Percentiles rank a stretch among this genome's conserved stretches.
Conservation (phyloP, 352 stramenopile genomes). For the Peronospora belbahrii region DNA sequence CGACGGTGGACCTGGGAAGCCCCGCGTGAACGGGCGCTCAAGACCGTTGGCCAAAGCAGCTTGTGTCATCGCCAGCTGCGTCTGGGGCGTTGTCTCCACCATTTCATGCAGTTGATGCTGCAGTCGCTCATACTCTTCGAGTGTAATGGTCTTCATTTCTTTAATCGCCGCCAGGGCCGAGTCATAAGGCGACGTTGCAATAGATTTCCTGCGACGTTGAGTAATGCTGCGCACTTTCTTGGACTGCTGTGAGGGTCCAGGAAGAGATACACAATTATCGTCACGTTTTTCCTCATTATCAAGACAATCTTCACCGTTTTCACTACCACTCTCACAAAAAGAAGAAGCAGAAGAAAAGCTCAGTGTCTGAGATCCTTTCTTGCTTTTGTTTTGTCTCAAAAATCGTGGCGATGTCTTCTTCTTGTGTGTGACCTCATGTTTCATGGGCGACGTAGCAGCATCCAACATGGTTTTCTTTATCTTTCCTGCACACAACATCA, state of each 20-base stretch:
- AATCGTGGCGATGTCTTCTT: slow-evolving; percentile 9
- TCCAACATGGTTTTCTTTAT: slow-evolving; percentile 9
- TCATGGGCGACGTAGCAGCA: not conserved
- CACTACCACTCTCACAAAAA: slow-evolving; percentile 18
- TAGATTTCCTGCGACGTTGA: slow-evolving; percentile 23
- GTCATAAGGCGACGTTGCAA: slow-evolving; percentile 33
- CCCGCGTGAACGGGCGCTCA: slow-evolving; percentile 25
- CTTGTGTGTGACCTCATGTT: slow-evolving; percentile 12
- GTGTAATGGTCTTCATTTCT: slow-evolving; percentile 68
- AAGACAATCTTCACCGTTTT: slow-evolving; percentile 24
- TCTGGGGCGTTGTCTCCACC: slow-evolving; percentile 55
- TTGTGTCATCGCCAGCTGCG: slow-evolving; percentile 49
- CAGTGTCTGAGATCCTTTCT: slow-evolving; percentile 8
- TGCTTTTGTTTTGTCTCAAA: too few relatives aligned
- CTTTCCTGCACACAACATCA: slow-evolving; percentile 4
- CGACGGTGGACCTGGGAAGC: slow-evolving; percentile 20
- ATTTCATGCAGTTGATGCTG: slow-evolving; percentile 54
- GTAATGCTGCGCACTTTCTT: slow-evolving; percentile 36
- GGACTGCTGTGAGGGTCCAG: slow-evolving; percentile 35
- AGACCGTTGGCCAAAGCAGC: slow-evolving; percentile 39
- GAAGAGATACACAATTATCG: slow-evolving; percentile 39
- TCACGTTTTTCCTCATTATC: slow-evolving; percentile 31
- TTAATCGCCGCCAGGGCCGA: slow-evolving; percentile 58
- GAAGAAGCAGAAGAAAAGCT: slow-evolving; percentile 25
- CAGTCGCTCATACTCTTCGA: slow-evolving; percentile 67